Evolutionary conservation across 305 asterid genomes (phyloP).

Genomic region (Fraxinus greggii): DNA sequence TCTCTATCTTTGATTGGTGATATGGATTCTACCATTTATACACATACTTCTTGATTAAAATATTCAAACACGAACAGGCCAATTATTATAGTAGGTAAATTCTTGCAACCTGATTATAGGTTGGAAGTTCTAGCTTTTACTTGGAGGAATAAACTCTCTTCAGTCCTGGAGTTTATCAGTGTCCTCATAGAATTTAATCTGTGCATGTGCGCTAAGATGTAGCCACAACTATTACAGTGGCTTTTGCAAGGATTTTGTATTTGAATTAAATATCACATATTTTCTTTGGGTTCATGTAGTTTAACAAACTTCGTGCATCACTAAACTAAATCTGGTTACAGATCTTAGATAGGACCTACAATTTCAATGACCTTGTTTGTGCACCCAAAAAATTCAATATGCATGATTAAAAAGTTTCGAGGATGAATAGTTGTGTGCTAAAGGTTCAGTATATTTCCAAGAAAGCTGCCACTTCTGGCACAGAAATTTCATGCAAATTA

Average conservation of each 20-base stretch:
- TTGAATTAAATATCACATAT: not conserved
- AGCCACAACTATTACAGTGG: not conserved
- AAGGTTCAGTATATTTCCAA: not conserved
- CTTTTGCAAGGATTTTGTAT: not conserved
- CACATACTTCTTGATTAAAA: not conserved
- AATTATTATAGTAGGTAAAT: not conserved
- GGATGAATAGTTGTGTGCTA: not conserved
- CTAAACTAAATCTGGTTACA: not conserved
- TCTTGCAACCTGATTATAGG: not conserved
- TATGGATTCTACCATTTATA: not conserved
- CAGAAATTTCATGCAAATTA: not conserved
- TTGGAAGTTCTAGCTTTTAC: not conserved
- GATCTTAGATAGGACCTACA: not conserved
- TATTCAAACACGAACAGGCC: not conserved
- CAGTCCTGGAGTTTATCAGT: not conserved
- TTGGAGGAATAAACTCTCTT: not conserved
- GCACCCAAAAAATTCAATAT: not conserved
- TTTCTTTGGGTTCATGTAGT: not conserved
- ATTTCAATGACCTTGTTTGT: constrained; percentile 1
- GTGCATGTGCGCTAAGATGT: not conserved
- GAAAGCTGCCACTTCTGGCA: not conserved
- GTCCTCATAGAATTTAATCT: not conserved
- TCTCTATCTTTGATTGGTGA: not conserved
- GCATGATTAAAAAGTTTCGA: not conserved
- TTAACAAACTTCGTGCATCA: not conserved